These are phyloP conservation scores for apple (Malus domestica) DNA, from an alignment of 306 rosid genomes.

Conservation along the genomic window DNA sequence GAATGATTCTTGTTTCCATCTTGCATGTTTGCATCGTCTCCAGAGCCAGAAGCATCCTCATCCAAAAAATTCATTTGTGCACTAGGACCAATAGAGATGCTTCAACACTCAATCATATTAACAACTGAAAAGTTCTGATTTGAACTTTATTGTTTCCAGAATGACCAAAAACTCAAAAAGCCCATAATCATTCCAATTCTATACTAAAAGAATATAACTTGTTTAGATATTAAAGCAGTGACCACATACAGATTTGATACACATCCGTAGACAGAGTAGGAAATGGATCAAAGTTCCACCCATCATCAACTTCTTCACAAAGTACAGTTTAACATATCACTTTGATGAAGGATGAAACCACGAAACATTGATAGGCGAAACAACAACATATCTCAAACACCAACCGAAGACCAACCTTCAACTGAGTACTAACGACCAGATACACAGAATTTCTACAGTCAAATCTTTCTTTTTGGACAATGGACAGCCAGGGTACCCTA, in stretches of 20 bases:
- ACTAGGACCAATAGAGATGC: conserved; percentile 35
- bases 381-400: not conserved
- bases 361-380: not conserved
- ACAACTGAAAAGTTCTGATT: conserved; percentile 1
- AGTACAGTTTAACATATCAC: not conserved
- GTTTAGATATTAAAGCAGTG: not conserved
- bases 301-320: not conserved
- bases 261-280: not conserved
- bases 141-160: conserved; percentile 18
- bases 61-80: conserved; percentile 51
- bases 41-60: conserved; percentile 86
- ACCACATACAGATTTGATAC: not conserved
- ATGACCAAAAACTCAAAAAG: not conserved
- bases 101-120: conserved; percentile 7
- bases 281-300: not conserved
- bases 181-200: conserved; percentile 18
- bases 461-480: not conserved
- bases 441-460: not conserved
- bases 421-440: not conserved
- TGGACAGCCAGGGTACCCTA: not conserved
- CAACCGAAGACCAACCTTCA: not conserved
- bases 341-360: not conserved
- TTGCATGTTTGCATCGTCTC: conserved; percentile 54
- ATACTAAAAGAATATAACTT: not conserved
- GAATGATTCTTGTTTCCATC: conserved; percentile 70